These are phyloP conservation scores for Niebla homalea DNA, from an alignment of 495 filamentous ascomycete species.

Conservation along the genomic window DNA sequence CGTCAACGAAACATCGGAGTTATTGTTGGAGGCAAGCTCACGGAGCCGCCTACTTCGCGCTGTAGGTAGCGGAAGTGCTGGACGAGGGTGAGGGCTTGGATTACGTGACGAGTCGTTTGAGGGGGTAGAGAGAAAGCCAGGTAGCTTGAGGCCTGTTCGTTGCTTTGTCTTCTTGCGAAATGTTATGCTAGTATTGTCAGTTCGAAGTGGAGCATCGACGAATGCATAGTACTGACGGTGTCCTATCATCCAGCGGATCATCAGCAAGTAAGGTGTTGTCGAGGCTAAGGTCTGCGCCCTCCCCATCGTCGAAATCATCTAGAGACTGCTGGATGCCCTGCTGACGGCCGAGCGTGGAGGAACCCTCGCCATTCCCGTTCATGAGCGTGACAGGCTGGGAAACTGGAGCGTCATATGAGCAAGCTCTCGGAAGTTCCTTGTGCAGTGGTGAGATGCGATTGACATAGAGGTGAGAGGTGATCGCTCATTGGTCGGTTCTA, in stretches of 20 bases:
- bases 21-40: constrained; percentile 14
- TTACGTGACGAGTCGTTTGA: constrained; percentile 9
- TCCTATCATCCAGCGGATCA: constrained; percentile 36
- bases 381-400: not conserved
- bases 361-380: constrained; percentile 5
- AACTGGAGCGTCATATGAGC: no score
- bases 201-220: not conserved
- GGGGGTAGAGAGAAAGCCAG: constrained; percentile 39
- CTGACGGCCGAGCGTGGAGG: constrained; percentile 2
- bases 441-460: no score
- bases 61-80: constrained; percentile 10
- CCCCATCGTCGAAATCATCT: constrained; percentile 10
- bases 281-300: constrained; percentile 13
- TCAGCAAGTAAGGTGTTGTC: constrained; percentile 28
- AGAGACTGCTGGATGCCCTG: not conserved
- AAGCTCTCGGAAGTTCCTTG: no score
- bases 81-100: constrained; percentile 8
- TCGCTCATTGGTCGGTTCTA: no score
- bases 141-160: constrained; percentile 40
- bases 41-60: constrained; percentile 16
- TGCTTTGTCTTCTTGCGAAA: constrained; percentile 71
- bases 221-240: constrained; percentile 25
- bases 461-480: no score
- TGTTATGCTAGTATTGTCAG: constrained; percentile 39
- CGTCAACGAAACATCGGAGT: constrained; percentile 17